Evolutionary conservation across 2,329 filamentous ascomycete genomes (phyloP), one percentile per base, ranked within the genome.

Genomic region (Colletotrichum echinochloae): DNA sequence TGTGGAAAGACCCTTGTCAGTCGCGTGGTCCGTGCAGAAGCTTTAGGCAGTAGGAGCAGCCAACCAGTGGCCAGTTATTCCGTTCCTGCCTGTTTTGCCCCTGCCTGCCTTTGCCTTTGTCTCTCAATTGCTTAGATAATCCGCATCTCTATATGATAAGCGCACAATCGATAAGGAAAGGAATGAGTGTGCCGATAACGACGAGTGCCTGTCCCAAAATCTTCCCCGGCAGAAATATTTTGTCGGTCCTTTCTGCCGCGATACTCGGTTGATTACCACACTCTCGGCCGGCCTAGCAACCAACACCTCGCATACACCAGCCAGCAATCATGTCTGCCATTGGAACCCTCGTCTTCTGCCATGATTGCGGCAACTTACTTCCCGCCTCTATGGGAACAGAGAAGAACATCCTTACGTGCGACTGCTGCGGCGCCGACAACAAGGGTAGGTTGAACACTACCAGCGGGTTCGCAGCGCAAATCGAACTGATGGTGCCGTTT

Each of bases 311-410:
- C 69, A 67, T 8, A 20, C 67, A 83, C 75, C 23, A 37, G 20
- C 75, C 23, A 37, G 20, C 52, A 44, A 39, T n/a, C 72, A 98
- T 98, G 95, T 90, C 95, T 74, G 91, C 93, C 23, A 94, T 98
- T 74, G 95, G 94, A 66, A 95, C 94, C 62, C 86, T 98, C 49
- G 91, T 97, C 44, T 98, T 98, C 81, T 98, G 95, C 84, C 93
- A 88, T 64, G 93, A 95, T 79, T 98, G 95, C 81, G 95, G 95
- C 72, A 97, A 97, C 79, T 87, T 98, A 4, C 85, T 98, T 49
- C 94, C 96, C 63, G 88, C 91, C 62, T 94, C 93, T 56, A 92
- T 91, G 73, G 94, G 93, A 71, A 91, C 90, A 70, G 87, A 89
- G 75, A 92, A 94, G 78, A 92, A 92, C 66, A 88, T 92, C 67